Conservation (phyloP, 495 filamentous ascomycete species). For the Friedmanniomyces simplex region DNA sequence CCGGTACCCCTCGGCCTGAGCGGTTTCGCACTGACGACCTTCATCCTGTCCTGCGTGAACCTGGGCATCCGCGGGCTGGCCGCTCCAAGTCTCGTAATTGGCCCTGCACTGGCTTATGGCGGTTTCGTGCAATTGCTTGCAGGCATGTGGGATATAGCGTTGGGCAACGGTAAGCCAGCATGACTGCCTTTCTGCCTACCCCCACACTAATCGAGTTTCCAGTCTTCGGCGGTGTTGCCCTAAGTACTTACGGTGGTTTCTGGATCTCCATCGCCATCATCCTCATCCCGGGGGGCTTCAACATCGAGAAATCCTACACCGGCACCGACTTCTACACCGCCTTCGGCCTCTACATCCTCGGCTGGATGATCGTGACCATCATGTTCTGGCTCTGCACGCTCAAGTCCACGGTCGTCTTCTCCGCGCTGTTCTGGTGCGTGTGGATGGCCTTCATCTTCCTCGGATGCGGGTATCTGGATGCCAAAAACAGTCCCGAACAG, state of each 20-base stretch:
- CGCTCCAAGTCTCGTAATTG: slow-evolving; percentile 12
- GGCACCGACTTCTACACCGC: slow-evolving; percentile 7
- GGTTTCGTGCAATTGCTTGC: slow-evolving; percentile 18
- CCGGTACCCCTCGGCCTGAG: slow-evolving; percentile 18
- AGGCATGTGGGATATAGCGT: slow-evolving; percentile 20
- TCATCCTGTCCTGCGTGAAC: slow-evolving; percentile 16
- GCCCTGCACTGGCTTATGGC: slow-evolving; percentile 14
- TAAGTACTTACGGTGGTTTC: slow-evolving; percentile 19
- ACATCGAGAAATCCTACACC: slow-evolving; percentile 1
- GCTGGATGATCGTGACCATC: slow-evolving; percentile 18
- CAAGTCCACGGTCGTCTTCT: slow-evolving; percentile 11
- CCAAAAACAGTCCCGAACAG: background rate
- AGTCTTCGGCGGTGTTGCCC: slow-evolving; percentile 17
- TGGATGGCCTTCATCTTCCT: slow-evolving; percentile 15
- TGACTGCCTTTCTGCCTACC: too few relatives aligned
- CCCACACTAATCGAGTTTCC: too few relatives aligned
- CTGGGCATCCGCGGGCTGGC: slow-evolving; percentile 1
- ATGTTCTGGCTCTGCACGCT: slow-evolving; percentile 13
- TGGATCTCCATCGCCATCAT: slow-evolving; percentile 21
- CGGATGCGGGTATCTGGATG: slow-evolving; percentile 7
- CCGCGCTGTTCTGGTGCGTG: slow-evolving; percentile 5
- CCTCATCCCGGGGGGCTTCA: slow-evolving; percentile 14
- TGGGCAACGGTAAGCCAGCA: slow-evolving; percentile 9
- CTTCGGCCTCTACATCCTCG: slow-evolving; percentile 13
- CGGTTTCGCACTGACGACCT: slow-evolving; percentile 20